These are phyloP conservation scores for Mycena albidolilacea DNA, from an alignment of 768 basidiomycete species.

Conservation along the genomic window DNA sequence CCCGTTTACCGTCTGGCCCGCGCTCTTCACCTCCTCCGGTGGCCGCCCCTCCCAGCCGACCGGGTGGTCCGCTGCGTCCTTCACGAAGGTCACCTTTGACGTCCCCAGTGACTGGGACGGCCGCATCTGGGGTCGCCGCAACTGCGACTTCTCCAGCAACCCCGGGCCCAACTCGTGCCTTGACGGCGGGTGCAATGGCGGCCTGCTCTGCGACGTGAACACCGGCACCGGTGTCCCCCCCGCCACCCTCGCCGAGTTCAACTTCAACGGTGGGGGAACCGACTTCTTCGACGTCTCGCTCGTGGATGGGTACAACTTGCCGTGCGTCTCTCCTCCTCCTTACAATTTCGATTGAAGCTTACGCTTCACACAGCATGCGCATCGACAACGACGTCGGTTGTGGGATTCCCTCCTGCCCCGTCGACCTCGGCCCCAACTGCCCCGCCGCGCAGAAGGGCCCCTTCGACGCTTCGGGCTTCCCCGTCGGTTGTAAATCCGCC, in stretches of 20 bases:
- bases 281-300: constrained; percentile 2
- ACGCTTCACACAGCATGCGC: constrained; percentile 36
- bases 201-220: constrained; percentile 48
- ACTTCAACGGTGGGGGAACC: background rate
- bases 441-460: constrained; percentile 36
- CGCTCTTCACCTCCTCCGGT: constrained; percentile 36
- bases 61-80: constrained; percentile 36
- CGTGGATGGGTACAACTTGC: constrained; percentile 6
- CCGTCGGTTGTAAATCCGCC: constrained; percentile 60
- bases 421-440: constrained; percentile 61
- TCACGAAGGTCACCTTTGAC: constrained; percentile 49
- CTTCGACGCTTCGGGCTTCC: constrained; percentile 50
- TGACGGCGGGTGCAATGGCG: constrained; percentile 68
- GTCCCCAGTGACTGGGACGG: constrained; percentile 69
- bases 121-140: constrained; percentile 62
- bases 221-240: constrained; percentile 58
- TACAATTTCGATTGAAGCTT: background rate
- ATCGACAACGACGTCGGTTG: constrained; percentile 51
- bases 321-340: background rate
- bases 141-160: constrained; percentile 62
- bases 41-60: constrained; percentile 28
- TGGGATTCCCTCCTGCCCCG: constrained; percentile 56
- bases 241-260: constrained; percentile 59
- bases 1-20: constrained; percentile 41
- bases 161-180: constrained; percentile 60